phyloP scores from a whole-genome alignment of 2,329 filamentous ascomycete genomes.

The Alternaria hordeiaustralica region DNA sequence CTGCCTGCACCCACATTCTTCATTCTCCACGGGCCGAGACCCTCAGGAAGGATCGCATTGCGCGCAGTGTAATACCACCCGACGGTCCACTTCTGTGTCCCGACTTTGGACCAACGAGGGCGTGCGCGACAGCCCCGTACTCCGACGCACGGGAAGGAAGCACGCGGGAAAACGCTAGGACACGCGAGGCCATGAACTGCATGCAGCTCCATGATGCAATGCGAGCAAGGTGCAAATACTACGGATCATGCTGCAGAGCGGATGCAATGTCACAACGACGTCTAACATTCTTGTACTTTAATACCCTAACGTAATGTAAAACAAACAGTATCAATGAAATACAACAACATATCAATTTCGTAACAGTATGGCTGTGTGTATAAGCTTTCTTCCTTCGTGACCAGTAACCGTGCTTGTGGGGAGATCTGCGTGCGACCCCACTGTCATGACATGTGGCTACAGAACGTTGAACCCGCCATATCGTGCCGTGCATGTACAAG shows the following conservation, averaged over 20 bases:
- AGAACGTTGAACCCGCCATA: slow-evolving; percentile 20
- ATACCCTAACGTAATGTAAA: slow-evolving; percentile 4
- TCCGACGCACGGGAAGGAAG: not conserved
- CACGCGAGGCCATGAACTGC: not conserved
- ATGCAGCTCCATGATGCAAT: not conserved
- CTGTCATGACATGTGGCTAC: slow-evolving; percentile 14
- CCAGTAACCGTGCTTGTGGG: slow-evolving; percentile 8
- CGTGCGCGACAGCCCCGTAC: not conserved
- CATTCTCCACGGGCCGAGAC: slow-evolving; percentile 6
- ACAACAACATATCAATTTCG: not conserved
- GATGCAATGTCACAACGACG: not conserved
- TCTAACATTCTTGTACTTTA: not conserved
- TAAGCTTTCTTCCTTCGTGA: not conserved
- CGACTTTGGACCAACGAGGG: slow-evolving; percentile 25
- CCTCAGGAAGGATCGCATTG: not conserved
- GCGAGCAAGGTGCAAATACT: not conserved
- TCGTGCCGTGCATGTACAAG: not conserved
- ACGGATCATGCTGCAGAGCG: not conserved
- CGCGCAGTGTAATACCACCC: not conserved
- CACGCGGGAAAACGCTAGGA: not conserved
- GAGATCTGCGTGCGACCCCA: slow-evolving; percentile 6
- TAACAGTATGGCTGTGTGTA: not conserved
- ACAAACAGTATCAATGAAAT: not conserved
- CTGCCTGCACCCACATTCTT: not conserved
- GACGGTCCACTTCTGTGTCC: slow-evolving; percentile 4